Percentiles rank a stretch among this genome's conserved stretches.
These are phyloP conservation scores for Tylopilus felleus DNA, from an alignment of 768 basidiomycete species.

Conservation along the genomic window DNA sequence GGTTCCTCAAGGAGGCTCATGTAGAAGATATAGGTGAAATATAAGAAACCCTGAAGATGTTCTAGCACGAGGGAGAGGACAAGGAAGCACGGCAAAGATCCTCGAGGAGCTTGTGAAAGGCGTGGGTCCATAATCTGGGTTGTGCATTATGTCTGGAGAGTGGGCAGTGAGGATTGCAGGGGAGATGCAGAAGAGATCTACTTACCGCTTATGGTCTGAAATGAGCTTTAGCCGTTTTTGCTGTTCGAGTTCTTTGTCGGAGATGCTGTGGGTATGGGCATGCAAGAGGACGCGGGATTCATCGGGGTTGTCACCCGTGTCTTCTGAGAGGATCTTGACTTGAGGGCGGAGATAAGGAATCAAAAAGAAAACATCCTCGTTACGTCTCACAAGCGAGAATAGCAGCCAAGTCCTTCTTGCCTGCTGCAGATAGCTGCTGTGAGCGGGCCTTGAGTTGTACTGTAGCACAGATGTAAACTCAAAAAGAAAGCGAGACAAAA, in stretches of 20 bases:
- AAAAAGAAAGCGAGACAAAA: too few relatives aligned
- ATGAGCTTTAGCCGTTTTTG: conserved; percentile 75
- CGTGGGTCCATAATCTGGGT: conserved; percentile 85
- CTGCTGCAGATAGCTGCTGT: conserved; percentile 78
- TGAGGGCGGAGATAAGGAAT: conserved; percentile 80
- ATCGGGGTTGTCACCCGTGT: conserved; percentile 51
- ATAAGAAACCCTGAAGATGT: conserved; percentile 90
- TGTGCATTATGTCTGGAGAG: conserved; percentile 80
- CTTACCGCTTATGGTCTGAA: conserved; percentile 81
- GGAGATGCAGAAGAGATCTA: conserved; percentile 9
- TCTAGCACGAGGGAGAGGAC: conserved; percentile 68
- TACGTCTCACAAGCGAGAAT: conserved; percentile 48
- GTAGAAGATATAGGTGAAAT: conserved; percentile 94
- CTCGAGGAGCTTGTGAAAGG: conserved; percentile 88
- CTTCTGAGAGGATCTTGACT: conserved; percentile 65
- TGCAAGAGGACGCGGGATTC: conserved; percentile 36
- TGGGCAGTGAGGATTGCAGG: not conserved
- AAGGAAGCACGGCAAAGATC: conserved; percentile 83
- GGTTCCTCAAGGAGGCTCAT: conserved; percentile 84
- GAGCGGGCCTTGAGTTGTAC: conserved; percentile 91
- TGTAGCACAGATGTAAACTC: too few relatives aligned
- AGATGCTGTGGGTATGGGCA: conserved; percentile 27
- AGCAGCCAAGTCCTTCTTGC: conserved; percentile 78
- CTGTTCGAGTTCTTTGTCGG: conserved; percentile 61
- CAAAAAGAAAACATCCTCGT: too few relatives aligned